A percentile compares a stretch with the other conserved stretches of the same genome.
phyloP scores from a whole-genome alignment of 2,329 filamentous ascomycete species.

The Epichloe brachyelytri region DNA sequence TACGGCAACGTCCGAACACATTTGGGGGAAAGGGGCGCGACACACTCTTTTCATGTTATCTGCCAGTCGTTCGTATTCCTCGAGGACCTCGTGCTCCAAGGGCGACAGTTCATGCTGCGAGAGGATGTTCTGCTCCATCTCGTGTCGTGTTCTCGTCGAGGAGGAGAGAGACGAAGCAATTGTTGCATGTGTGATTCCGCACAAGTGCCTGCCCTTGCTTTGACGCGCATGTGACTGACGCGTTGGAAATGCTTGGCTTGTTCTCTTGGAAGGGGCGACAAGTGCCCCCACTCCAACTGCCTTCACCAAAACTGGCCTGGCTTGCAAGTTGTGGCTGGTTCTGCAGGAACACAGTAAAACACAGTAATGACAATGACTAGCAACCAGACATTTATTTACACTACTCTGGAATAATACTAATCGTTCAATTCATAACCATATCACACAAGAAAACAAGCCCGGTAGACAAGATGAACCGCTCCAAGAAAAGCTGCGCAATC shows the following conservation, averaged over 20 bases:
- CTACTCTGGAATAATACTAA: neutral
- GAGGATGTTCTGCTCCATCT: slow-evolving; percentile 17
- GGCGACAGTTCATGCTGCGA: slow-evolving; percentile 51
- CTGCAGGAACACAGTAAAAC: no score
- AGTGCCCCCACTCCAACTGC: no score
- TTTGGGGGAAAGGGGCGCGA: neutral
- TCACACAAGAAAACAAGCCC: neutral
- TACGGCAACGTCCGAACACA: no score
- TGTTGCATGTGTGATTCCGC: no score
- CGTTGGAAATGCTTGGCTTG: no score
- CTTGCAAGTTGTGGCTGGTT: no score
- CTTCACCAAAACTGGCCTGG: no score
- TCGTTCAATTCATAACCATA: neutral
- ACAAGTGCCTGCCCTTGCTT: no score
- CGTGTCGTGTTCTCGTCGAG: neutral
- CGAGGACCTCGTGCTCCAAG: slow-evolving; percentile 84
- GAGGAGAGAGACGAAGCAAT: no score
- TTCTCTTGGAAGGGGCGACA: no score
- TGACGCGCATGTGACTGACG: no score
- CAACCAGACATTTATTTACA: neutral
- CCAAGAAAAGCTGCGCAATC: neutral
- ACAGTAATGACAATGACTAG: no score
- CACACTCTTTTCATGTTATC: slow-evolving; percentile 82
- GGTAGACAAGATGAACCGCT: neutral
- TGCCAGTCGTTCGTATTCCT: slow-evolving; percentile 80